Evolutionary conservation across 116 monocot genomes (phyloP).

Genomic region (Iris pallida): DNA sequence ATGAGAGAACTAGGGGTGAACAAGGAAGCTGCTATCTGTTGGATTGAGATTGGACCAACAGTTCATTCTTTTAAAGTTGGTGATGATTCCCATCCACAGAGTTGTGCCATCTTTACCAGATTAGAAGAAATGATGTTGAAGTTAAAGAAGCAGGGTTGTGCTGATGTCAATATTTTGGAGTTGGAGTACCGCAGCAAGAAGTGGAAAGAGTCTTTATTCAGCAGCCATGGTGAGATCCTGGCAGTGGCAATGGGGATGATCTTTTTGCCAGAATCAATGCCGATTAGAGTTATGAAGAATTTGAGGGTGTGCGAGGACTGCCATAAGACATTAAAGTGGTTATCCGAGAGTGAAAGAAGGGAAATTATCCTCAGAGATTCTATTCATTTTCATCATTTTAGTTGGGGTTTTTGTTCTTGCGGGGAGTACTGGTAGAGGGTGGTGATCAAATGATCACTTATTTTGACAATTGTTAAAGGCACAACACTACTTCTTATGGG

Average conservation of each 20-base stretch:
- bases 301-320: slow-evolving; percentile 22
- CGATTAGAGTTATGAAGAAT: slow-evolving; percentile 38
- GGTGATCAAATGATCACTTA: background rate
- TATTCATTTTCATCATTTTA: slow-evolving; percentile 38
- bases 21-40: slow-evolving; percentile 27
- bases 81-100: slow-evolving; percentile 6
- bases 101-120: slow-evolving; percentile 10
- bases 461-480: too few species aligned
- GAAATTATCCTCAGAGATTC: slow-evolving; percentile 47
- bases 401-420: slow-evolving; percentile 34
- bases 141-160: slow-evolving; percentile 17
- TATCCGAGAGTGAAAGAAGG: slow-evolving; percentile 40
- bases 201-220: slow-evolving; percentile 24
- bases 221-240: slow-evolving; percentile 32
- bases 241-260: slow-evolving; percentile 37
- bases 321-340: slow-evolving; percentile 35
- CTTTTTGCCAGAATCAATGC: slow-evolving; percentile 13
- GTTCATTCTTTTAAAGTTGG: slow-evolving; percentile 19
- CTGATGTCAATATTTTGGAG: slow-evolving; percentile 15
- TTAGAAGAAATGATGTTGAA: slow-evolving; percentile 21
- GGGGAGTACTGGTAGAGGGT: slow-evolving; percentile 29
- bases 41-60: slow-evolving; percentile 29
- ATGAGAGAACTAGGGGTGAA: slow-evolving; percentile 42
- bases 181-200: slow-evolving; percentile 19
- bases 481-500: too few species aligned